Evolutionary conservation across 1,284 basidiomycete genomes (phyloP).

Genomic region (Malassezia equina): DNA sequence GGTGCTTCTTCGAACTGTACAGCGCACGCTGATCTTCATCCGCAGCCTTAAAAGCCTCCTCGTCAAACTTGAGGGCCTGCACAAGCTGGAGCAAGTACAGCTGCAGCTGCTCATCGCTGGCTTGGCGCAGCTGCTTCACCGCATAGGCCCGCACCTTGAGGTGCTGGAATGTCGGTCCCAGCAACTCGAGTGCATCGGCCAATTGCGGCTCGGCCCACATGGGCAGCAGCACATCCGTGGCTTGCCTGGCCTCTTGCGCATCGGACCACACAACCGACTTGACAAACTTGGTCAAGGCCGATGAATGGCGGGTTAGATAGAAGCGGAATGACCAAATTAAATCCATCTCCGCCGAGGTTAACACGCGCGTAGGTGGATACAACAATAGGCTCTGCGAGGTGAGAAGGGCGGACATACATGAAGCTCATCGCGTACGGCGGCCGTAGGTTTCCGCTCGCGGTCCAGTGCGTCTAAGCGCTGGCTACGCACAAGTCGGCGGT

Average conservation of each 20-base stretch:
- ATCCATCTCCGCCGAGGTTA: conserved; percentile 87
- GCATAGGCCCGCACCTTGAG: conserved; percentile 85
- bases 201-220: conserved; percentile 95
- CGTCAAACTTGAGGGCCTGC: conserved; percentile 70
- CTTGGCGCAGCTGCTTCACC: conserved; percentile 75
- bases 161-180: conserved; percentile 79
- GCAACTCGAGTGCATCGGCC: conserved; percentile 86
- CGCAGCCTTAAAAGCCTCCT: conserved; percentile 7
- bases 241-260: conserved; percentile 88
- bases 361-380: conserved; percentile 76
- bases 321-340: conserved; percentile 97
- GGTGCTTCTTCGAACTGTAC: conserved; percentile 10
- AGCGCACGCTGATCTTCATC: not conserved
- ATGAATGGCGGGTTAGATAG: conserved; percentile 77
- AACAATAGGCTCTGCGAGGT: conserved; percentile 58
- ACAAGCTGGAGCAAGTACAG: conserved; percentile 91
- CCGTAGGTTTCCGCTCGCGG: conserved; percentile 89
- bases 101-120: conserved; percentile 92
- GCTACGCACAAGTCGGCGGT: conserved; percentile 82
- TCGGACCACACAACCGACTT: conserved; percentile 98
- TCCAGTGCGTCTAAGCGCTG: conserved; percentile 90
- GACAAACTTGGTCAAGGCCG: conserved; percentile 87
- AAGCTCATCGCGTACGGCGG: conserved; percentile 80
- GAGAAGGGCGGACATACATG: conserved; percentile 51
- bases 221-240: conserved; percentile 85